These are phyloP conservation scores for Gentiana dahurica DNA, from an alignment of 257 asterid genomes.

Conservation along the genomic window DNA sequence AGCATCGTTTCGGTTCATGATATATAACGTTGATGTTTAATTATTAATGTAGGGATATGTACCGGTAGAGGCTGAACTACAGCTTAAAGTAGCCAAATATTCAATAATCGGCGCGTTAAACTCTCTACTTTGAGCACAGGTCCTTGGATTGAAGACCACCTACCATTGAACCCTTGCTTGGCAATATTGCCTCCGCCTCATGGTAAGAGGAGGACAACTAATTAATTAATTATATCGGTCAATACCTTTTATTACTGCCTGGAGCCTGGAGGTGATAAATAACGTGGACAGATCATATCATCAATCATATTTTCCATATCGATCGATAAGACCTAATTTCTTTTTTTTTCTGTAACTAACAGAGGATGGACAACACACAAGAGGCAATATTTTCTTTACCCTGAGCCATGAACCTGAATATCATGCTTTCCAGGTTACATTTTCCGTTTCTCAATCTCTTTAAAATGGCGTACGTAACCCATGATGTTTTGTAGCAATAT, in stretches of 20 bases:
- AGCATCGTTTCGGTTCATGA: no score
- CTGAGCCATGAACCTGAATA: conserved; percentile 41
- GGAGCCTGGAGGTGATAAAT: no score
- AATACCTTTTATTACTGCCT: no score
- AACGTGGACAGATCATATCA: no score
- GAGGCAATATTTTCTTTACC: conserved; percentile 40
- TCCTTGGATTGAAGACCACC: conserved; percentile 19
- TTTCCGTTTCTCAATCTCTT: no score
- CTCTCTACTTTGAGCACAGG: conserved; percentile 12
- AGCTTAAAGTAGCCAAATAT: conserved; percentile 19
- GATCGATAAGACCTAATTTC: no score
- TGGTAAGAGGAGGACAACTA: conserved; percentile 16
- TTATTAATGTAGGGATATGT: conserved; percentile 21
- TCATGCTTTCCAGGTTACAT: conserved; percentile 51
- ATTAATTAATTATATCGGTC: no score
- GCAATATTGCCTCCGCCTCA: conserved; percentile 10
- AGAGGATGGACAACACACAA: conserved; percentile 22
- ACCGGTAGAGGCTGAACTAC: conserved; percentile 8
- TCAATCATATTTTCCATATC: no score
- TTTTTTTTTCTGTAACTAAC: background rate
- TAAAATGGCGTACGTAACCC: no score
- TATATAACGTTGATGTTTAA: no score
- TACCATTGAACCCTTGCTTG: conserved; percentile 41
- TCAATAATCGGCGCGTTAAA: conserved; percentile 20
- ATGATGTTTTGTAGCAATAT: no score